Conservation (phyloP, 2,329 filamentous ascomycete species). For the Alternaria infectoria region DNA sequence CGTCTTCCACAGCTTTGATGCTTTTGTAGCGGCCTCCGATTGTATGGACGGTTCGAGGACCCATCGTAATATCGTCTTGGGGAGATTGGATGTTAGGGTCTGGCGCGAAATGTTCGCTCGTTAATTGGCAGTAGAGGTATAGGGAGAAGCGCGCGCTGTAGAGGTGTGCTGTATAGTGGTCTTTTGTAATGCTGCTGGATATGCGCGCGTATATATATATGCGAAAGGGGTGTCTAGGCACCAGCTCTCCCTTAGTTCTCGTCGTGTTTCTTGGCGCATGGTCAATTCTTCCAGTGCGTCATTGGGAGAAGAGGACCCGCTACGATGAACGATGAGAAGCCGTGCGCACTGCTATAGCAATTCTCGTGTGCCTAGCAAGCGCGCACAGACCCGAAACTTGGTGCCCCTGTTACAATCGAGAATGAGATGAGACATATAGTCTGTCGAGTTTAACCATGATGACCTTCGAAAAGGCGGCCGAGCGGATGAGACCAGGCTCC, state of each 20-base stretch:
- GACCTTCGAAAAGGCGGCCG: background rate
- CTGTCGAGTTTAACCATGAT: background rate
- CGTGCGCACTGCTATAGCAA: background rate
- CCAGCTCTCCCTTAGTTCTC: background rate
- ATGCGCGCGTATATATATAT: background rate
- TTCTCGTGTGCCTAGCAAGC: background rate
- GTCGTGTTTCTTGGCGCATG: background rate
- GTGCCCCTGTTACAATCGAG: background rate
- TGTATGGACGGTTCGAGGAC: background rate
- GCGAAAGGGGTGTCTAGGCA: background rate
- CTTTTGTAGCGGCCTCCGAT: background rate
- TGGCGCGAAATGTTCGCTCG: background rate
- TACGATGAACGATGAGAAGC: background rate
- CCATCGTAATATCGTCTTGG: background rate
- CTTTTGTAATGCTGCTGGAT: background rate
- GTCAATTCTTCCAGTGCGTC: background rate
- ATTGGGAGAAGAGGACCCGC: background rate
- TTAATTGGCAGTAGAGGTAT: background rate
- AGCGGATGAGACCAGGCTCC: background rate
- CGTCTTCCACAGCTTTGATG: background rate
- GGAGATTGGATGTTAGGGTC: too few species aligned
- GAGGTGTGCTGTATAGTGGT: background rate
- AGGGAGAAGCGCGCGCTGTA: background rate
- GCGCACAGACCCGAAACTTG: background rate
- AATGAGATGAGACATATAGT: background rate